phyloP scores from a whole-genome alignment of 306 rosid genomes.

The apple (Malus domestica) region ASM211411v1 NC_041800.1:5936501-5937000 shows the following conservation, averaged over 20 bases:
- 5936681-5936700: constrained; percentile 17
- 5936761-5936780: constrained; percentile 13
- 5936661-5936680: constrained; percentile 25
- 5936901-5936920: constrained; percentile 18
- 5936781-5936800: background rate
- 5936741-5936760: constrained; percentile 14
- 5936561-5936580: constrained; percentile 9
- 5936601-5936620: background rate
- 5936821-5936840: constrained; percentile 14
- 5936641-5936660: background rate
- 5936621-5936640: background rate
- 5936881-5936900: constrained; percentile 3
- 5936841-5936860: constrained; percentile 21
- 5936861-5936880: constrained; percentile 12
- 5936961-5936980: background rate
- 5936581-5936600: background rate
- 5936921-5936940: background rate
- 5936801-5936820: constrained; percentile 27
- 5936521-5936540: background rate
- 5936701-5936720: constrained; percentile 4
- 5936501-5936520: background rate
- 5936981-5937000: background rate
- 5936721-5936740: constrained; percentile 29
- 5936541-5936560: constrained; percentile 11
- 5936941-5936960: background rate